Conservation (phyloP, 2,329 filamentous ascomycete species). For the Cladorrhinum sp. region DNA sequence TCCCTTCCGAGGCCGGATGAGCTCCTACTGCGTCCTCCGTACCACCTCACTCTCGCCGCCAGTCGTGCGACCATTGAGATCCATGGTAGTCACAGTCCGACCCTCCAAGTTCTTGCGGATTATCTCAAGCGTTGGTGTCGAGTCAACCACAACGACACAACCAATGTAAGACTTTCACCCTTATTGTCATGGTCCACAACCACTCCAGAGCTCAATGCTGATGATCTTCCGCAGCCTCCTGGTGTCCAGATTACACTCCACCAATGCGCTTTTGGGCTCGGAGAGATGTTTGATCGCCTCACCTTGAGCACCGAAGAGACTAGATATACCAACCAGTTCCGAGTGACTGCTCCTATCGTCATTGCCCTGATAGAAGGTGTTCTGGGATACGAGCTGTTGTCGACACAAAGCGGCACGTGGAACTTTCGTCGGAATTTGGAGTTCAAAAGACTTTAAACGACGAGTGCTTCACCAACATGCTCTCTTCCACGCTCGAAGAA, state of each 20-base stretch:
- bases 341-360: constrained; percentile 42
- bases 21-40: constrained; percentile 46
- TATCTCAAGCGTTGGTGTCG: constrained; percentile 49
- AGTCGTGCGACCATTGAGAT: constrained; percentile 37
- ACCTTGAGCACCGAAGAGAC: constrained; percentile 36
- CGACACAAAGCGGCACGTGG: constrained; percentile 24
- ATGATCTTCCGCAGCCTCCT: constrained; percentile 36
- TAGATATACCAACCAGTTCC: constrained; percentile 31
- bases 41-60: constrained; percentile 42
- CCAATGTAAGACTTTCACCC: constrained; percentile 24
- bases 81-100: constrained; percentile 47
- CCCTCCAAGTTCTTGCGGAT: constrained; percentile 42
- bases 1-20: constrained; percentile 46
- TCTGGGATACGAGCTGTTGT: constrained; percentile 42
- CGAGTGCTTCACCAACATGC: not conserved
- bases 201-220: not conserved
- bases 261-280: constrained; percentile 45
- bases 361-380: constrained; percentile 46
- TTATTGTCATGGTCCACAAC: not conserved
- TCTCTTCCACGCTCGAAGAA: not conserved
- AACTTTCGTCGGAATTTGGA: constrained; percentile 33
- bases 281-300: constrained; percentile 43
- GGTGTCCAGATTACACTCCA: constrained; percentile 41
- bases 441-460: constrained; percentile 28
- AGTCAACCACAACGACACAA: constrained; percentile 38